Percentiles rank a stretch among this genome's conserved stretches.
phyloP scores from a whole-genome alignment of 495 filamentous ascomycete species.

The Xeromyces bisporus region DNA sequence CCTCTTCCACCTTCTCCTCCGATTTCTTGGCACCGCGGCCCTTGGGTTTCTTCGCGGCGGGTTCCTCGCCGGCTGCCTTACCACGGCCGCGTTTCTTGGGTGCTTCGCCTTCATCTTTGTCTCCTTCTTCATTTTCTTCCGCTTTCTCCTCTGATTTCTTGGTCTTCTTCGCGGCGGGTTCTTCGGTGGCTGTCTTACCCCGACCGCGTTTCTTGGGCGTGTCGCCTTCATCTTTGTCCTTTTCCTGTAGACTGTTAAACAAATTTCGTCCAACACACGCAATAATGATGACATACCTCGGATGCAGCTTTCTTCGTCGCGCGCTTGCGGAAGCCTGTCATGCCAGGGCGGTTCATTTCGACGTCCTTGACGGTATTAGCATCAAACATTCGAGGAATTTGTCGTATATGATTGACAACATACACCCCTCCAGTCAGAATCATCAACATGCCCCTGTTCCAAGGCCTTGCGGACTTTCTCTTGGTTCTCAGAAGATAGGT shows the following conservation, averaged over 20 bases:
- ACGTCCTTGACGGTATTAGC: constrained; percentile 34
- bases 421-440: constrained; percentile 68
- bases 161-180: constrained; percentile 4
- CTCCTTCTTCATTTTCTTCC: constrained; percentile 13
- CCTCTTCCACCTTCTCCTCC: constrained; percentile 10
- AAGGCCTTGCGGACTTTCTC: constrained; percentile 46
- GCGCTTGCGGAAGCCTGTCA: constrained; percentile 38
- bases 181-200: constrained; percentile 8
- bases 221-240: constrained; percentile 8
- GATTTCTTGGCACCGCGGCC: constrained; percentile 13
- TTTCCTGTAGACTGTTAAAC: constrained; percentile 6
- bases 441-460: constrained; percentile 52
- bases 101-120: constrained; percentile 10
- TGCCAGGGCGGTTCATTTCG: constrained; percentile 50
- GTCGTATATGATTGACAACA: constrained; percentile 13
- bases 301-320: constrained; percentile 15
- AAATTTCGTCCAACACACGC: no score
- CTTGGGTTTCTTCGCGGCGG: constrained; percentile 7
- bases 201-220: constrained; percentile 4
- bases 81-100: constrained; percentile 3
- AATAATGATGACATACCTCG: constrained; percentile 13
- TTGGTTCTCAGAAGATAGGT: constrained; percentile 42
- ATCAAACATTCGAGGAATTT: not conserved
- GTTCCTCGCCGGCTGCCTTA: constrained; percentile 13
- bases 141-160: constrained; percentile 8